phyloP scores from a whole-genome alignment of 768 basidiomycete species.

The Mycena galopus region DNA sequence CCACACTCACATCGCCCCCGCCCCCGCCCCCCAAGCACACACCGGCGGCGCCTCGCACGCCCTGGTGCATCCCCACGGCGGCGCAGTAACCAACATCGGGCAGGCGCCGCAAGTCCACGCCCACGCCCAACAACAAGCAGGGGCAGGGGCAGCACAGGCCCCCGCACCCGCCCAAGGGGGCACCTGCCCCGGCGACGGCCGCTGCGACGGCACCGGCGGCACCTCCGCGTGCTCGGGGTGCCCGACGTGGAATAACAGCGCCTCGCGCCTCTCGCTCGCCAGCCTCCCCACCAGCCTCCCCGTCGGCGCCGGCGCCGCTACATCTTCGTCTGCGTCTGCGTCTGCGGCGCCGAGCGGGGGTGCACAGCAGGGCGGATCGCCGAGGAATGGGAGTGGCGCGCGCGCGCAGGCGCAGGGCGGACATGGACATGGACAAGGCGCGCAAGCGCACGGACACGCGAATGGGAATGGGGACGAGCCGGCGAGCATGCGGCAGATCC shows the following conservation, averaged over 20 bases:
- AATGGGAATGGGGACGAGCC: conserved; percentile 24
- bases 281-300: not conserved
- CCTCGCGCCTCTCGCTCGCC: not conserved
- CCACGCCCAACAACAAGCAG: not conserved
- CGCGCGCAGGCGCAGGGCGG: no score
- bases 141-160: not conserved
- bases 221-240: conserved; percentile 94
- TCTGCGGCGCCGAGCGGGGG: no score
- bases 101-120: no score
- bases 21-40: conserved; percentile 36
- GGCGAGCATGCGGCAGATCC: conserved; percentile 31
- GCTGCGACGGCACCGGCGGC: conserved; percentile 98
- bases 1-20: not conserved
- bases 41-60: no score
- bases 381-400: no score
- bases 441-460: not conserved
- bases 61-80: no score
- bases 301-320: no score
- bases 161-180: conserved; percentile 51
- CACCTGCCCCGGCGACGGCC: conserved; percentile 98
- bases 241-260: conserved; percentile 93
- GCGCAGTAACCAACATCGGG: no score
- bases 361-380: no score
- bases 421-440: no score
- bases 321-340: no score